Evolutionary conservation across 2,329 filamentous ascomycete species (phyloP).

Genomic region (Colletotrichum falcatum): DNA sequence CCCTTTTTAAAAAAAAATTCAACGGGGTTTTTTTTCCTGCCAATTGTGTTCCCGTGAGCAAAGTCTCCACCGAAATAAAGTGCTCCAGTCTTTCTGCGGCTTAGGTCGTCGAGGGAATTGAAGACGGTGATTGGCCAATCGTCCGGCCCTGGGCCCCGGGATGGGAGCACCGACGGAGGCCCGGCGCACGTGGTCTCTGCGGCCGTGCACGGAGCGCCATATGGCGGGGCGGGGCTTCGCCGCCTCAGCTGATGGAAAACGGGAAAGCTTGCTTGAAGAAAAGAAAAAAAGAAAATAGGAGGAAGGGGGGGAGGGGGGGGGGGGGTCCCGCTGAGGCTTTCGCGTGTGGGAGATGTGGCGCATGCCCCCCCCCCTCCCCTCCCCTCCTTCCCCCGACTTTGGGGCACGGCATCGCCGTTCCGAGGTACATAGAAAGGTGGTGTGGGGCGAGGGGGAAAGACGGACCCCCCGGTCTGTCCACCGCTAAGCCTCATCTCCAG

Average conservation of each 20-base stretch:
- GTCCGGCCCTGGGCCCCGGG: not conserved
- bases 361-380: no score
- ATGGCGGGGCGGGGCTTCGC: no score
- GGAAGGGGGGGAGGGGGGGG: no score
- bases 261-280: not conserved
- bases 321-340: not conserved
- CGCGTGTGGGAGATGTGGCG: not conserved
- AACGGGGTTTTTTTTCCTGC: not conserved
- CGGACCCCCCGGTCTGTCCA: not conserved
- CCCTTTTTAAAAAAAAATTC: not conserved
- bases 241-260: not conserved
- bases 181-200: not conserved
- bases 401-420: conserved; percentile 4
- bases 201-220: not conserved
- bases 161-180: no score
- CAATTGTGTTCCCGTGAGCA: not conserved
- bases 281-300: no score
- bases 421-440: not conserved
- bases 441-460: no score
- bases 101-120: not conserved
- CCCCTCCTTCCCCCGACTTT: no score
- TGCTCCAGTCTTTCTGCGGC: not conserved
- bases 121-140: conserved; percentile 3
- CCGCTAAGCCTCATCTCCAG: not conserved
- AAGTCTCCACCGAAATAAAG: conserved; percentile 14